These are phyloP conservation scores for Tripterygium wilfordii DNA, from an alignment of 177 flowering plant species.

Conservation along the genomic window DNA sequence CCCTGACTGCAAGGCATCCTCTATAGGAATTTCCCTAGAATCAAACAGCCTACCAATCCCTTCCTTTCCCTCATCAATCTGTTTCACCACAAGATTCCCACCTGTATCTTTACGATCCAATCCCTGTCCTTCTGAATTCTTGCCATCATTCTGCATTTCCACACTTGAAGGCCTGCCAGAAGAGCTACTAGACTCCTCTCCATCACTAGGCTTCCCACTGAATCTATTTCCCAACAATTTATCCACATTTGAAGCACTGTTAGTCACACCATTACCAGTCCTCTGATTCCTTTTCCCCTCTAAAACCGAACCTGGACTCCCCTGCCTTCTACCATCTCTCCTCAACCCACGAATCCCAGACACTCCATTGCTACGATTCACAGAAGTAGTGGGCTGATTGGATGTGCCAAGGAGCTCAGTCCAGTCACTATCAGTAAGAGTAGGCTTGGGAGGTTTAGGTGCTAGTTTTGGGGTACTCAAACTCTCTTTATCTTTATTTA, in stretches of 20 bases:
- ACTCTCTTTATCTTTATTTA: conserved; percentile 15
- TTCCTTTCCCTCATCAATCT: neutral
- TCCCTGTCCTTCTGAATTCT: conserved; percentile 16
- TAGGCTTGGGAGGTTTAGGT: conserved; percentile 20
- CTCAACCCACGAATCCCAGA: conserved; percentile 24
- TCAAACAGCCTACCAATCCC: conserved; percentile 13
- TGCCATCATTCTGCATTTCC: conserved; percentile 19
- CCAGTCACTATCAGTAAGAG: conserved; percentile 74
- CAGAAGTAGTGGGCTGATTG: conserved; percentile 11
- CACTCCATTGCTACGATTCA: conserved; percentile 31
- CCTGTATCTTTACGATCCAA: conserved; percentile 2
- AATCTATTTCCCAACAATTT: conserved; percentile 16
- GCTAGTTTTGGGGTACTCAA: neutral
- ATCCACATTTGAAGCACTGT: too few species aligned
- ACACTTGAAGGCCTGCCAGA: conserved; percentile 28
- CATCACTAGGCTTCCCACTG: conserved; percentile 31
- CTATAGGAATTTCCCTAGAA: conserved; percentile 4
- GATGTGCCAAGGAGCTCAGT: conserved; percentile 72
- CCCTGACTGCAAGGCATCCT: conserved; percentile 2
- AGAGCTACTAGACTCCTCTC: conserved; percentile 30
- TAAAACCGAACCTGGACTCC: conserved; percentile 16
- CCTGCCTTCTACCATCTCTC: conserved; percentile 33
- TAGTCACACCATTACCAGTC: conserved; percentile 12
- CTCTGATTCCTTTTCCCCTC: conserved; percentile 33
- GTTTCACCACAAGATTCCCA: neutral